Evolutionary conservation across 495 filamentous ascomycete genomes (phyloP).

Genomic region (Rostrohypoxylon terebratum): DNA sequence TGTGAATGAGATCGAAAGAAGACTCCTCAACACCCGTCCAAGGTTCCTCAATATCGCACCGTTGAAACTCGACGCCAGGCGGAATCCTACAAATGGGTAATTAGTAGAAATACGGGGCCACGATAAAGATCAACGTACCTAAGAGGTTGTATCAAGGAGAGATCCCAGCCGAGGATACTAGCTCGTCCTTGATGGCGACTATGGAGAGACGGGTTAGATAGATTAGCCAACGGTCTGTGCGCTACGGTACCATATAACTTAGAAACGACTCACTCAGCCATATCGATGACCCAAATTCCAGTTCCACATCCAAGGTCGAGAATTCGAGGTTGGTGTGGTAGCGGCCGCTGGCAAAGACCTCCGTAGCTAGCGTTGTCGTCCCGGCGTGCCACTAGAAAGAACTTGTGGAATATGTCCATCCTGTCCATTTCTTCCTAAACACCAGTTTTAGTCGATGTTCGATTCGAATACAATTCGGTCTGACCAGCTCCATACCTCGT

Average conservation of each 20-base stretch:
- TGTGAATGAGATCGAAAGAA: conserved; percentile 88
- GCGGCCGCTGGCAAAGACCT: conserved; percentile 43
- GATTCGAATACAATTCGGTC: background rate
- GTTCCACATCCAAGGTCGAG: conserved; percentile 90
- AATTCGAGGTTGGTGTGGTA: conserved; percentile 61
- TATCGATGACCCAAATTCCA: conserved; percentile 91
- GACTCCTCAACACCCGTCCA: conserved; percentile 77
- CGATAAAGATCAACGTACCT: conserved; percentile 58
- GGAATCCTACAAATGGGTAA: conserved; percentile 67
- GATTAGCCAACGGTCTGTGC: conserved; percentile 32
- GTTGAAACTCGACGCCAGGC: conserved; percentile 74
- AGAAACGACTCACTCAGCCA: conserved; percentile 74
- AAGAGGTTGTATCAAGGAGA: conserved; percentile 83
- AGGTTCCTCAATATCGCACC: conserved; percentile 82
- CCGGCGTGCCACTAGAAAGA: conserved; percentile 74
- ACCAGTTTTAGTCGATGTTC: conserved; percentile 41
- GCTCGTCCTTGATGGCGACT: conserved; percentile 51
- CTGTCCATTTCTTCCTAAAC: conserved; percentile 74
- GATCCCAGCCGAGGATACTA: conserved; percentile 77
- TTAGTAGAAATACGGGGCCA: conserved; percentile 2
- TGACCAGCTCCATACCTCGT: conserved; percentile 61
- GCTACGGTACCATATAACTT: conserved; percentile 5
- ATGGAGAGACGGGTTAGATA: conserved; percentile 12
- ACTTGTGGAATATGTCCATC: conserved; percentile 81
- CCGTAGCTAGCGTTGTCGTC: conserved; percentile 58